Evolutionary conservation across 2,329 filamentous ascomycete species (phyloP).

Genomic region (Colletotrichum neosansevieriae): DNA sequence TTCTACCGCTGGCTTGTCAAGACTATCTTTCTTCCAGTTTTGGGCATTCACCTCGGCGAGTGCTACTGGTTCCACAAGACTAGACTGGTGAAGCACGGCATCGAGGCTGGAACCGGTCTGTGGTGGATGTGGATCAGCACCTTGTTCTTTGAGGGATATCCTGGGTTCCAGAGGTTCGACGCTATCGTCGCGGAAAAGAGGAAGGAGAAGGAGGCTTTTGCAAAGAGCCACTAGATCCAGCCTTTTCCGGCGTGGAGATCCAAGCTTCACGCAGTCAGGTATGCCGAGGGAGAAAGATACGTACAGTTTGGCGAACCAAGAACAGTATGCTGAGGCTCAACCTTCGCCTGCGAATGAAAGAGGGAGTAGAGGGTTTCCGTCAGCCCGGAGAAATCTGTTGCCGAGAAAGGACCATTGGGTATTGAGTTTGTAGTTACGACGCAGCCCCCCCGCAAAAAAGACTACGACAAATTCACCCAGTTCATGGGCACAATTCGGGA

Average conservation of each 20-base stretch:
- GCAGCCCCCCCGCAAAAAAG: too few species aligned
- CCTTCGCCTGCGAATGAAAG: too few species aligned
- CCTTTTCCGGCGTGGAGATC: background rate
- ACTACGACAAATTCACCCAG: too few species aligned
- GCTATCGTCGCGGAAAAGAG: slow-evolving; percentile 57
- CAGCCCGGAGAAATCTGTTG: too few species aligned
- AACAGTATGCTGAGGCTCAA: too few species aligned
- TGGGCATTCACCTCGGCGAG: slow-evolving; percentile 76
- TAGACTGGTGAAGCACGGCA: slow-evolving; percentile 60
- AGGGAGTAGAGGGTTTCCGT: too few species aligned
- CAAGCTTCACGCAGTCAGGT: background rate
- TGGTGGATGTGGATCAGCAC: slow-evolving; percentile 69
- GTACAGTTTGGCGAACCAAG: too few species aligned
- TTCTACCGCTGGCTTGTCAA: slow-evolving; percentile 71
- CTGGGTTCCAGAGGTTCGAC: slow-evolving; percentile 65
- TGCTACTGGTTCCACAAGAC: slow-evolving; percentile 63
- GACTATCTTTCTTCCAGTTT: slow-evolving; percentile 67
- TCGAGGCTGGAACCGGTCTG: slow-evolving; percentile 57
- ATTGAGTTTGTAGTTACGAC: too few species aligned
- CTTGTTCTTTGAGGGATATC: slow-evolving; percentile 66
- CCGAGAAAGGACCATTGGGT: too few species aligned
- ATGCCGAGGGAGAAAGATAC: too few species aligned
- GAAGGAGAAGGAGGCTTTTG: slow-evolving; percentile 52
- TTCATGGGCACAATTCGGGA: too few species aligned
- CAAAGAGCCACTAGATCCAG: slow-evolving; percentile 53